Evolutionary conservation across 371 early-diverging fungal genomes (phyloP).

Genomic region (Rhizomucor miehei): DNA sequence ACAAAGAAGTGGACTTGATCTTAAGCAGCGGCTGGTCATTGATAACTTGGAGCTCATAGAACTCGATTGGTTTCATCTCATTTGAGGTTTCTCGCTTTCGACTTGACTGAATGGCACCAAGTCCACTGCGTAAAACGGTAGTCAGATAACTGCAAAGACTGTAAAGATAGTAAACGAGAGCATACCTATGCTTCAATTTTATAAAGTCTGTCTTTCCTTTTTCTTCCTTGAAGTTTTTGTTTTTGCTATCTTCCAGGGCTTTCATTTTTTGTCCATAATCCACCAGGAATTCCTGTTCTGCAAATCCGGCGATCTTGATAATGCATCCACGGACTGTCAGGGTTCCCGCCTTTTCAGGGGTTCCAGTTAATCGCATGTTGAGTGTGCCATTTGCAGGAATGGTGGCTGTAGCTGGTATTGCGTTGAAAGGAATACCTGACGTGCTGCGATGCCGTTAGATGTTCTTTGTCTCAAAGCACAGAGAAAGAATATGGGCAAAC

Average conservation of each 20-base stretch:
- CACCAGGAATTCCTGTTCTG: conserved; percentile 70
- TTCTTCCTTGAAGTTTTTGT: conserved; percentile 42
- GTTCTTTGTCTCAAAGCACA: not conserved
- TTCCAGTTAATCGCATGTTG: conserved; percentile 59
- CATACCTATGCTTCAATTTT: conserved; percentile 36
- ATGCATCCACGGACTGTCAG: conserved; percentile 65
- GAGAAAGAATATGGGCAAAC: conserved; percentile 22
- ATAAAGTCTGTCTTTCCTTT: conserved; percentile 36
- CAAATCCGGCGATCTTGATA: conserved; percentile 68
- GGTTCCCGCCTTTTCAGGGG: conserved; percentile 59
- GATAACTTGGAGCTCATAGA: conserved; percentile 62
- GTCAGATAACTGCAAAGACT: not conserved
- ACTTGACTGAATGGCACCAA: conserved; percentile 24
- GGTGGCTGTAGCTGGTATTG: conserved; percentile 52
- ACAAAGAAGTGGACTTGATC: conserved; percentile 53
- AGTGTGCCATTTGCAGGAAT: conserved; percentile 68
- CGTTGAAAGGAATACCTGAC: conserved; percentile 58
- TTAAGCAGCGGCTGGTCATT: conserved; percentile 67
- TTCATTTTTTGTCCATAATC: conserved; percentile 32
- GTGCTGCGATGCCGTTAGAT: conserved; percentile 37
- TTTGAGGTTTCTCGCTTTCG: conserved; percentile 20
- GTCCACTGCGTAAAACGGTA: conserved; percentile 26
- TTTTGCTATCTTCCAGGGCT: conserved; percentile 25
- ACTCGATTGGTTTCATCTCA: conserved; percentile 26
- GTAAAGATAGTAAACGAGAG: too few species aligned